A percentile compares a stretch with the other conserved stretches of the same genome.
Evolutionary conservation across 352 stramenopile species (phyloP).

Genomic region (Pythium utonaiense): DNA sequence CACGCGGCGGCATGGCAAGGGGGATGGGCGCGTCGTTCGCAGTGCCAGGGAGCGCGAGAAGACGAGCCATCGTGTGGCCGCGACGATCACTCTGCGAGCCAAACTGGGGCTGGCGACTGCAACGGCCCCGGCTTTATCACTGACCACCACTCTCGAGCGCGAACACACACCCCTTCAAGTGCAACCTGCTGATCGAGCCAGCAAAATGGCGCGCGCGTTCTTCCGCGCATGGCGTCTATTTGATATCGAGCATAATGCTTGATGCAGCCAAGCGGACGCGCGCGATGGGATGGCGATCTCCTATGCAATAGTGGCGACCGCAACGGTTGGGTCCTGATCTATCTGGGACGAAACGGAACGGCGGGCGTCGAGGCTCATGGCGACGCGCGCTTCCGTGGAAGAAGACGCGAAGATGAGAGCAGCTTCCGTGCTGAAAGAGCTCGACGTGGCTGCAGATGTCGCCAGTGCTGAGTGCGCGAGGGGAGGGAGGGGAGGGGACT

Average conservation of each 20-base stretch:
- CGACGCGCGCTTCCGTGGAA: neutral
- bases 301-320: too few species aligned
- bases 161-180: slow-evolving; percentile 20
- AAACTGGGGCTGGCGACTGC: slow-evolving; percentile 8
- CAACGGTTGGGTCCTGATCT: neutral
- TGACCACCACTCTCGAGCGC: neutral
- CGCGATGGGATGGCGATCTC: neutral
- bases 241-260: too few species aligned
- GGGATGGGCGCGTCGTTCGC: slow-evolving; percentile 7
- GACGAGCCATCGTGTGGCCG: slow-evolving; percentile 1
- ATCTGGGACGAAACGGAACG: neutral
- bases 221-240: neutral
- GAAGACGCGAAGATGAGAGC: neutral
- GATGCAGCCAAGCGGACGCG: neutral
- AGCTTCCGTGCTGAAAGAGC: neutral
- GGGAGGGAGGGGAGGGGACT: too few species aligned
- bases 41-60: slow-evolving; percentile 23
- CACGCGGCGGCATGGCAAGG: too few species aligned
- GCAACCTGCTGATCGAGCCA: slow-evolving; percentile 6
- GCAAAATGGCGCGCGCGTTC: neutral
- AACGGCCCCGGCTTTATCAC: slow-evolving; percentile 9
- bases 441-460: neutral
- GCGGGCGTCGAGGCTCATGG: neutral
- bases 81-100: neutral
- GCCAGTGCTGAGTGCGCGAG: neutral